A percentile compares a stretch with the other conserved stretches of the same genome.
phyloP scores from a whole-genome alignment of 129 eudicot species.

The Flaveria trinervia region DNA sequence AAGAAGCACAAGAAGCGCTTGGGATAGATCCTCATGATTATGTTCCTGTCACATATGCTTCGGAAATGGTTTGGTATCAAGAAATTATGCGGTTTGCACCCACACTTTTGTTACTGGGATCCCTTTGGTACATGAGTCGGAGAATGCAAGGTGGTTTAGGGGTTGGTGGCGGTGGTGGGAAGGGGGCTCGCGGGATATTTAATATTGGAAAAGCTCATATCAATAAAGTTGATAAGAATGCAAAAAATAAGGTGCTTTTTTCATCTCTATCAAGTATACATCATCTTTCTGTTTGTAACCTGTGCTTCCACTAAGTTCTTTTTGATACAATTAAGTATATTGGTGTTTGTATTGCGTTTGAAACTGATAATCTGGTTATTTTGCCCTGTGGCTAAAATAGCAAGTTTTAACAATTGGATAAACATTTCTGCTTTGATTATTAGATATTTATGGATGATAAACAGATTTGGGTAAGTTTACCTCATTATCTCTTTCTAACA shows the following conservation, averaged over 20 bases:
- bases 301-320: background rate
- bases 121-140: constrained; percentile 67
- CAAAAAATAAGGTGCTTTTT: constrained; percentile 64
- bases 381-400: background rate
- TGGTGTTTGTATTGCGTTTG: background rate
- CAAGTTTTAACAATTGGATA: background rate
- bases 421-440: background rate
- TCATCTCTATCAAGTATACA: background rate
- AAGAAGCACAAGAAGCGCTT: constrained; percentile 71
- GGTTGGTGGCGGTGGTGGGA: constrained; percentile 78
- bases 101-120: constrained; percentile 58
- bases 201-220: constrained; percentile 74
- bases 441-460: background rate
- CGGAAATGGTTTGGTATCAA: constrained; percentile 76
- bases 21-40: constrained; percentile 62
- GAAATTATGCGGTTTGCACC: constrained; percentile 75
- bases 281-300: background rate
- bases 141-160: constrained; percentile 74
- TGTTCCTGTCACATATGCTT: constrained; percentile 65
- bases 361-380: background rate
- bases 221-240: constrained; percentile 69
- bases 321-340: constrained; percentile 5
- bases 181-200: constrained; percentile 75
- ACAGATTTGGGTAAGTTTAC: background rate
- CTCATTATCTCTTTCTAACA: background rate